A percentile compares a stretch with the other conserved stretches of the same genome.
These are phyloP conservation scores for Diphasiastrum complanatum DNA, from an alignment of 83 land plant genomes.

Conservation along the genomic window DNA sequence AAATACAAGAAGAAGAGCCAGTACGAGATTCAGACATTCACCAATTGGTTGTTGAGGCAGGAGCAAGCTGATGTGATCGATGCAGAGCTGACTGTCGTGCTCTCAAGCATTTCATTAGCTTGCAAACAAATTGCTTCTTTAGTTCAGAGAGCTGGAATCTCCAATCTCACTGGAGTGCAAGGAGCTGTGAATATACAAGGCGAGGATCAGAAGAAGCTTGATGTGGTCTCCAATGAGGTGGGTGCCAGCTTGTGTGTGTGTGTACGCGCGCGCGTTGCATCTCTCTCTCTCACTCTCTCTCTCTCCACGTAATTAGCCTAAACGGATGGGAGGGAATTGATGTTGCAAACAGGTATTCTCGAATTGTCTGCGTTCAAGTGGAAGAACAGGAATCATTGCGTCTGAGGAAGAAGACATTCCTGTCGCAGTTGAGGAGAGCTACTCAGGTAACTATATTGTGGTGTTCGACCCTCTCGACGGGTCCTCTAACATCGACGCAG, in stretches of 20 bases:
- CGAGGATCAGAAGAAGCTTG: conserved; percentile 97
- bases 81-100: conserved; percentile 81
- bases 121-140: conserved; percentile 92
- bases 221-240: conserved; percentile 93
- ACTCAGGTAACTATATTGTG: conserved; percentile 35
- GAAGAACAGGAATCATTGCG: conserved; percentile 11
- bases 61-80: conserved; percentile 74
- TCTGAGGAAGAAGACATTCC: conserved; percentile 20
- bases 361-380: conserved; percentile 63
- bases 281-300: neutral
- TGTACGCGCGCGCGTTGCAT: neutral
- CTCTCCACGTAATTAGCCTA: too few species aligned
- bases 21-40: conserved; percentile 64
- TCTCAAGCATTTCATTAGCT: conserved; percentile 84
- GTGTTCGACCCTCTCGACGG: conserved; percentile 26
- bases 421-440: conserved; percentile 32
- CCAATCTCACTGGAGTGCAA: conserved; percentile 79
- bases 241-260: neutral
- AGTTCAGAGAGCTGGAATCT: conserved; percentile 80
- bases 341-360: conserved; percentile 64
- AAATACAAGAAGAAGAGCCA: conserved; percentile 46
- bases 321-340: neutral
- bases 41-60: conserved; percentile 77
- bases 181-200: conserved; percentile 84
- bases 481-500: conserved; percentile 20